Evolutionary conservation across 352 stramenopile genomes (phyloP).

Genomic region (Lagenidium giganteum): DNA sequence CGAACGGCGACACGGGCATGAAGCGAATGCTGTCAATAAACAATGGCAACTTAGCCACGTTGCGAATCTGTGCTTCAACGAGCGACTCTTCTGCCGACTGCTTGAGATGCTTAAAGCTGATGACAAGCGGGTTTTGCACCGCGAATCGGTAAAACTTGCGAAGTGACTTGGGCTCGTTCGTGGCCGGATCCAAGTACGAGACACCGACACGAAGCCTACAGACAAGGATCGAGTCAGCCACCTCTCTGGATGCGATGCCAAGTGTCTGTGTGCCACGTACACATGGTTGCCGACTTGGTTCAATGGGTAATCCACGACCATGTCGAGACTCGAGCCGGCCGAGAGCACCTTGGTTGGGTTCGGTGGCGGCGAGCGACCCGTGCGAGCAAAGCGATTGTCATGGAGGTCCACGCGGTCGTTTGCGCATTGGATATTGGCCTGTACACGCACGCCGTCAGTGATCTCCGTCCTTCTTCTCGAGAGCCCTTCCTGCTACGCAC

Average conservation of each 20-base stretch:
- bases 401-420: constrained; percentile 77
- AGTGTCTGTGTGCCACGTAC: constrained; percentile 16
- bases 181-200: constrained; percentile 65
- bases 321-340: constrained; percentile 79
- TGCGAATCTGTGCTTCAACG: constrained; percentile 79
- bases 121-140: constrained; percentile 86
- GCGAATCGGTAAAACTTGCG: constrained; percentile 91
- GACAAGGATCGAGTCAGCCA: constrained; percentile 2
- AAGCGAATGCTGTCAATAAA: constrained; percentile 83
- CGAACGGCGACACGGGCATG: constrained; percentile 52
- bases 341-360: constrained; percentile 75
- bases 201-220: constrained; percentile 67
- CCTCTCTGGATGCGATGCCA: background rate
- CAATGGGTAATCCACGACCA: constrained; percentile 89
- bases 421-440: constrained; percentile 83
- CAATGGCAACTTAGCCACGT: constrained; percentile 75
- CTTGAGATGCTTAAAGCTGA: constrained; percentile 76
- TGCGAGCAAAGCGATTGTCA: constrained; percentile 70
- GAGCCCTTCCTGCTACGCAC: too few species aligned
- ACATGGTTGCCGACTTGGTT: constrained; percentile 87
- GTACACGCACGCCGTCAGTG: too few species aligned
- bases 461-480: too few species aligned
- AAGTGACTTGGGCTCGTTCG: constrained; percentile 77
- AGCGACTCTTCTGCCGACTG: constrained; percentile 40
- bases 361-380: constrained; percentile 50